Percentiles rank a stretch among this genome's conserved stretches.
phyloP scores from a whole-genome alignment of 441 rosid species.

The Gossypium aridum region DNA sequence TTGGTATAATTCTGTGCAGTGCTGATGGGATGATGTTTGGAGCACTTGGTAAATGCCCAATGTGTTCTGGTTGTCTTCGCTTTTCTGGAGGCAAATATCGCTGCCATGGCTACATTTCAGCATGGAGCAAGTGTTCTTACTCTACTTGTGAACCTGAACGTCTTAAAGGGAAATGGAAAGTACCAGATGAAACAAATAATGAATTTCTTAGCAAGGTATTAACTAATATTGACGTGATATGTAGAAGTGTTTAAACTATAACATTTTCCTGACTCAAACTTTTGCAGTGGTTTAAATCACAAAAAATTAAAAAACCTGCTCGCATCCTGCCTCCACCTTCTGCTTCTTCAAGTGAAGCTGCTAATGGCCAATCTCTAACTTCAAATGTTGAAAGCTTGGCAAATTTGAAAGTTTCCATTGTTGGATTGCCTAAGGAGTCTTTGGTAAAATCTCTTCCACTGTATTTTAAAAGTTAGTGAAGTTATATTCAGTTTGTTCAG shows the following conservation, averaged over 20 bases:
- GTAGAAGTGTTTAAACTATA: not conserved
- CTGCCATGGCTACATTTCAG: slow-evolving; percentile 71
- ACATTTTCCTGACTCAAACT: slow-evolving; percentile 18
- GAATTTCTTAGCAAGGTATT: slow-evolving; percentile 66
- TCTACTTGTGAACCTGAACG: slow-evolving; percentile 68
- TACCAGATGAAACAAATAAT: slow-evolving; percentile 64
- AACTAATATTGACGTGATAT: slow-evolving; percentile 4
- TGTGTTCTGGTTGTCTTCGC: slow-evolving; percentile 66
- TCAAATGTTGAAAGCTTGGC: slow-evolving; percentile 59
- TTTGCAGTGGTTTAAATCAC: slow-evolving; percentile 90
- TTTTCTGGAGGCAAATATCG: slow-evolving; percentile 75
- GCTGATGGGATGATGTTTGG: slow-evolving; percentile 98
- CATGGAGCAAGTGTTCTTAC: slow-evolving; percentile 92
- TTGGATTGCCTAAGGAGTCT: slow-evolving; percentile 59
- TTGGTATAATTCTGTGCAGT: slow-evolving; percentile 36
- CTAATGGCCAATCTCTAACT: slow-evolving; percentile 36
- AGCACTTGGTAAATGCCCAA: slow-evolving; percentile 64
- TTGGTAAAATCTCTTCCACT: slow-evolving; percentile 31
- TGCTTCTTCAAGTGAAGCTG: slow-evolving; percentile 38
- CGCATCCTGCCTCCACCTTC: slow-evolving; percentile 52
- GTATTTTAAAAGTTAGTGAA: not conserved
- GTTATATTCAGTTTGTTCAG: slow-evolving; percentile 1
- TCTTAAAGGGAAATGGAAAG: slow-evolving; percentile 74
- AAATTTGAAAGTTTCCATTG: slow-evolving; percentile 61
- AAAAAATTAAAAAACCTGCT: slow-evolving; percentile 58